Evolutionary conservation across 2,329 filamentous ascomycete genomes (phyloP), one percentile per base, ranked within the genome.

Genomic region (Periglandula ipomoeae): DNA sequence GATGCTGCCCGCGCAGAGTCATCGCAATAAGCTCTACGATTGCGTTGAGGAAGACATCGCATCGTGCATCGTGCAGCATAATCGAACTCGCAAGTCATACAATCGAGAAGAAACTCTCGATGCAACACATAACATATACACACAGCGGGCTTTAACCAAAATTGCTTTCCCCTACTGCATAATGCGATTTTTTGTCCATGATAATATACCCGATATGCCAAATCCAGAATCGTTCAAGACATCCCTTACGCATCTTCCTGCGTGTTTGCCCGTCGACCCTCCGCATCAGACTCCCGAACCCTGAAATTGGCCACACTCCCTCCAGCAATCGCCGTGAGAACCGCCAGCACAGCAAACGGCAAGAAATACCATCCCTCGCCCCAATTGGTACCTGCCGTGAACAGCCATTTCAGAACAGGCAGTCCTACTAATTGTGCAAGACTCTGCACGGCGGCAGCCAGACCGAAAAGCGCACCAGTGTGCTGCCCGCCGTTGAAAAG

Each of bases 401-500:
- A 46, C 8, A 50, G 26, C 48, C 35, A 46, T 20, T 35, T 6
- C 37, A 46, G 13, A 6, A 42, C 17, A n/a, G 41, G 47, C 24
- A 37, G 17, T 13, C 47, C 41, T 20, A 49, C n/a, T 13, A 45
- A 44, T 15, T 19, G 24, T 15, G 47, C 24, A 13, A 49, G 22
- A 17, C 24, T 45, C 17, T 40, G 27, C 47, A 49, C 35, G 15
- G 23, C 34, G 19, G 11, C 42, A 4, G 41, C 35, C 19, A 49
- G 17, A 9, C n/a, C 24, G 22, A 50, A 50, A 11, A 50, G 19
- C 19, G 37, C 23, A 13, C 41, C 48, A 3, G 32, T 34, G 30
- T 46, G 43, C 37, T 37, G 37, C 37, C 42, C 48, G n/a, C 43
- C 27, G 30, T 44, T 42, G 23, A 50, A 35, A 22, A 46, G 35